Percentiles rank a stretch among this genome's conserved stretches.
phyloP scores from a whole-genome alignment of 192 early-diverging fungal genomes.

The Dissophora globulifera region DNA sequence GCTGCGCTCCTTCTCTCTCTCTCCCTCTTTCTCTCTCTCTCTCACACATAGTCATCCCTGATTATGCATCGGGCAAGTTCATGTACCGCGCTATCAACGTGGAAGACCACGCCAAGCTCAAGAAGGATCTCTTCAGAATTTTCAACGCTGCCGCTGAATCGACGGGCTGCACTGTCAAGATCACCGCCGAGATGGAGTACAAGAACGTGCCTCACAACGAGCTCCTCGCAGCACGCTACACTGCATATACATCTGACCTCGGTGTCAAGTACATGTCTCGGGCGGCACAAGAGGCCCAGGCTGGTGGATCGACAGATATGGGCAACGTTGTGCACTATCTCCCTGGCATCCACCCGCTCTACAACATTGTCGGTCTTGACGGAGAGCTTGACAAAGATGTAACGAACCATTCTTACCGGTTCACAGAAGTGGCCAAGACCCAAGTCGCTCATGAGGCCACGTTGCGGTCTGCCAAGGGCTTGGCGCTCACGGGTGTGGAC shows the following conservation, averaged over 20 bases:
- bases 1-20: neutral
- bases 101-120: conserved; percentile 59
- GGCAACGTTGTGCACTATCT: conserved; percentile 21
- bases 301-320: conserved; percentile 25
- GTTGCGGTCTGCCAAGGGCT: conserved; percentile 62
- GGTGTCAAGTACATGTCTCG: conserved; percentile 16
- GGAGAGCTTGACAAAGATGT: conserved; percentile 62
- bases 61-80: conserved; percentile 65
- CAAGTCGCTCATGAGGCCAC: conserved; percentile 66
- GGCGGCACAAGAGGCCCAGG: conserved; percentile 12
- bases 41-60: conserved; percentile 66
- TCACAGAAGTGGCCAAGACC: conserved; percentile 67
- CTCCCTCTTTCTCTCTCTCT: neutral
- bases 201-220: conserved; percentile 66
- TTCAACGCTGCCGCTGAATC: conserved; percentile 74
- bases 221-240: conserved; percentile 26
- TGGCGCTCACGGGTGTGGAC: conserved; percentile 62
- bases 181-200: conserved; percentile 62
- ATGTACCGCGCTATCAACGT: conserved; percentile 67
- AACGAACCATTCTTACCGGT: conserved; percentile 72
- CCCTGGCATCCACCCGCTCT: conserved; percentile 40
- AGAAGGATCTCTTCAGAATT: conserved; percentile 60
- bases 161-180: conserved; percentile 73
- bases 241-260: conserved; percentile 24
- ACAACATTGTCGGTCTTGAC: conserved; percentile 35